Evolutionary conservation across 1,139 yeast species (phyloP), one percentile per base, ranked within the genome.

Genomic region (Blastobotrys malaysiensis): DNA sequence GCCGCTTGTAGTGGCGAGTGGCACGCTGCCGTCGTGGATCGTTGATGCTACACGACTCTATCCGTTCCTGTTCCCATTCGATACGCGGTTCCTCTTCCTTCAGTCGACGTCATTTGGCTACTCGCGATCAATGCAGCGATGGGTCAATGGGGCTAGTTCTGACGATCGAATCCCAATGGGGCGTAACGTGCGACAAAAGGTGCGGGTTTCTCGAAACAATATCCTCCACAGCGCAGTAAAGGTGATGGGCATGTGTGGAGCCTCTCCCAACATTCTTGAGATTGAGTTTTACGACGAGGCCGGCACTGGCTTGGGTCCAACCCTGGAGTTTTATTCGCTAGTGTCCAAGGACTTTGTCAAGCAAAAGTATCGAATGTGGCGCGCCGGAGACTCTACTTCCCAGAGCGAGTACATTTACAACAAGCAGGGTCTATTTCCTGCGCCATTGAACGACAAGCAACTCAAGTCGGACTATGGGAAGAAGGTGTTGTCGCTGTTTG

Each of bases 231-330:
- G 95, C 61, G 96, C 96, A 0, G 71, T 87, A 49, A 88, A 88
- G 64, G 87, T 91, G 1, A 75, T 93, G 71, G 85, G 82, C 45
- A 74, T 82, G 54, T 86, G 89, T 68, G 96, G 96, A 0, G 73
- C 89, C 0, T 80, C 86, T 16, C 93, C 97, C 0, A 87, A 90
- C 43, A 77, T 88, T 6, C 73, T 93, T 48, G 98, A 93, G 63
- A 84, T 93, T 56, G 97, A 91, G 66, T 93, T 87, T 65, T 84
- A 80, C 61, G 91, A 86, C 63, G 99, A 93, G 67, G 97, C 80
- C n/a, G 99, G 99, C 11, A 86, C 97, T 1, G 99, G 99, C 0
- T 73, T 90, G 51, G 99, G 99, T 0, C 99, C 99, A 1, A 93
- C 99, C 0, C 75, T 91, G 58, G 99, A 93, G 69, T 93, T 93